Evolutionary conservation across 805 yeast species (phyloP).

Genomic region (Schwanniomyces vanrijiae): DNA sequence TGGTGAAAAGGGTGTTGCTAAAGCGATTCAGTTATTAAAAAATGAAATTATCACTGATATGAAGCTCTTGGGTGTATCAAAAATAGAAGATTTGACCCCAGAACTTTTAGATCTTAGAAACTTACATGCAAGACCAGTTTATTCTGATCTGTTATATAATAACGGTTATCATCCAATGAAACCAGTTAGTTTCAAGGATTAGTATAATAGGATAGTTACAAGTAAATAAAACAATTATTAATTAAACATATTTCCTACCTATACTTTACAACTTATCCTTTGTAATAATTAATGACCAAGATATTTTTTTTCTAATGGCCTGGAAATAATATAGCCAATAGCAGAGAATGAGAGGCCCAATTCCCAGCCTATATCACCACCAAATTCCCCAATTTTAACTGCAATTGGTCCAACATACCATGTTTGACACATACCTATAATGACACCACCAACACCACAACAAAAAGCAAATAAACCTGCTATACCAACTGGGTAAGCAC

Average conservation of each 20-base stretch:
- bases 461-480: conserved; percentile 83
- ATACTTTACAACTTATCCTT: neutral
- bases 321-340: conserved; percentile 53
- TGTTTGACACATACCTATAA: conserved; percentile 80
- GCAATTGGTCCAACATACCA: conserved; percentile 84
- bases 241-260: neutral
- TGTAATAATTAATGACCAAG: conserved; percentile 42
- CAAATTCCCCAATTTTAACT: conserved; percentile 54
- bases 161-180: neutral
- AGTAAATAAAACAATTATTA: no score
- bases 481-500: conserved; percentile 66
- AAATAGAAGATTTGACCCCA: conserved; percentile 47
- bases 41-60: conserved; percentile 76
- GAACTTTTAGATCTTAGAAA: conserved; percentile 19
- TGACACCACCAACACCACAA: conserved; percentile 84
- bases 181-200: neutral
- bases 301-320: conserved; percentile 70
- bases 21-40: conserved; percentile 58
- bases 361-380: conserved; percentile 90
- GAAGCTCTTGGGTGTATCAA: conserved; percentile 77
- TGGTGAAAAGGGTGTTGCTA: conserved; percentile 64
- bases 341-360: conserved; percentile 68
- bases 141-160: conserved; percentile 12
- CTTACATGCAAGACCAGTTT: conserved; percentile 26
- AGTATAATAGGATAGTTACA: neutral